Evolutionary conservation across 2,329 filamentous ascomycete genomes (phyloP).

Genomic region (Calcarisporium arbuscula): DNA sequence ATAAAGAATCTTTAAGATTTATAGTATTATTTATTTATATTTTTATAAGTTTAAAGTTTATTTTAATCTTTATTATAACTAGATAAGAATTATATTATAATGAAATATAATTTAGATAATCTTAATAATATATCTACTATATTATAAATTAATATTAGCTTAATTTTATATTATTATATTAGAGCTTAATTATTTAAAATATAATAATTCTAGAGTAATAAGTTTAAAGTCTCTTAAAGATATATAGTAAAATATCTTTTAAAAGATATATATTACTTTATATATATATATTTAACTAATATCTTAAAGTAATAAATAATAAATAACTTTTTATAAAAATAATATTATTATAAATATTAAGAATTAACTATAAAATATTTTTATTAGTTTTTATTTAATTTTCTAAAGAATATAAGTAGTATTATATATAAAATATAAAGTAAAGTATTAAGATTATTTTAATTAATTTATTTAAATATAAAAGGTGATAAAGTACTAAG

Average conservation of each 20-base stretch:
- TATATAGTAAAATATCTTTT: slow-evolving; percentile 4
- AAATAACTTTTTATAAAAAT: slow-evolving; percentile 2
- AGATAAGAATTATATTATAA: not conserved
- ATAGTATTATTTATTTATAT: no score
- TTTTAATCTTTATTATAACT: not conserved
- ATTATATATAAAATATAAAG: not conserved
- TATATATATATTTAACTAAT: slow-evolving; percentile 1
- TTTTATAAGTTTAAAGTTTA: no score
- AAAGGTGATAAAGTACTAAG: not conserved
- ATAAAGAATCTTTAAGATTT: no score
- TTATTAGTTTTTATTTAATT: slow-evolving; percentile 2
- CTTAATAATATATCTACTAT: slow-evolving; percentile 2
- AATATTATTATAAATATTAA: slow-evolving; percentile 2
- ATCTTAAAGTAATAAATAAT: slow-evolving; percentile 1
- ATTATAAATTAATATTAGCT: slow-evolving; percentile 1
- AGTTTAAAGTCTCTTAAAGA: not conserved
- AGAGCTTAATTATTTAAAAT: slow-evolving; percentile 1
- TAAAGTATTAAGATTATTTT: slow-evolving; percentile 3
- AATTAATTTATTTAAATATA: not conserved
- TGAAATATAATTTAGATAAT: not conserved
- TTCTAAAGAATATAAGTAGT: not conserved
- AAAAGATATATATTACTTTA: slow-evolving; percentile 4
- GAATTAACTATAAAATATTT: slow-evolving; percentile 1
- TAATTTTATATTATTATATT: slow-evolving; percentile 3
- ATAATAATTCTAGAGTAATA: not conserved